Evolutionary conservation across 345 rosid genomes (phyloP).

Genomic region (Nasturtium officinale): DNA sequence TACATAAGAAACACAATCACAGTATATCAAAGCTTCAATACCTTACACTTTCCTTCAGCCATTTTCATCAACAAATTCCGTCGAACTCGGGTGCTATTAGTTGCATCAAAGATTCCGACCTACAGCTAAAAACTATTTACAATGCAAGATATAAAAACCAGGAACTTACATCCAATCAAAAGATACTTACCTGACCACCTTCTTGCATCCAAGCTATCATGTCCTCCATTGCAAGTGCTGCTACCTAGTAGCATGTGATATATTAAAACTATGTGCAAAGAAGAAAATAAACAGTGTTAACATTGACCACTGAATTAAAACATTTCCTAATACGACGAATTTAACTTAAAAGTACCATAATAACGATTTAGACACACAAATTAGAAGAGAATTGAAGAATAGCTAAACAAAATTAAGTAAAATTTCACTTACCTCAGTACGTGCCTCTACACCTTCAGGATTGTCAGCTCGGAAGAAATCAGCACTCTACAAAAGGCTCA

Average conservation of each 20-base stretch:
- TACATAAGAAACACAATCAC: constrained; percentile 18
- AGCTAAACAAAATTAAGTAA: constrained; percentile 17
- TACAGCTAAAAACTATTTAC: constrained; percentile 44
- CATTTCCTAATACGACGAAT: constrained; percentile 31
- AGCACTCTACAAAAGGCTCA: constrained; percentile 69
- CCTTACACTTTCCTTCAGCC: constrained; percentile 99
- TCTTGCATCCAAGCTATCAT: constrained; percentile 99
- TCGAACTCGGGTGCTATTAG: constrained; percentile 79
- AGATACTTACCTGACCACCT: constrained; percentile 90
- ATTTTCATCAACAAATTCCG: constrained; percentile 99
- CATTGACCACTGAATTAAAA: constrained; percentile 41
- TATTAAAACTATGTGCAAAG: constrained; percentile 77
- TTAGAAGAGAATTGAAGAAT: constrained; percentile 15
- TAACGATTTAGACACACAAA: constrained; percentile 6
- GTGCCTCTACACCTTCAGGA: constrained; percentile 97
- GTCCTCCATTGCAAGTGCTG: constrained; percentile 99
- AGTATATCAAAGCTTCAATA: constrained; percentile 39
- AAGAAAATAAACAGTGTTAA: constrained; percentile 54
- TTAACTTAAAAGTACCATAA: constrained; percentile 24
- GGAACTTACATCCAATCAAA: constrained; percentile 5
- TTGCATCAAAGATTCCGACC: constrained; percentile 99
- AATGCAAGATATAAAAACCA: constrained; percentile 29
- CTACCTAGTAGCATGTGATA: constrained; percentile 92
- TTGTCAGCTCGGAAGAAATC: constrained; percentile 98
- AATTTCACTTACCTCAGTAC: constrained; percentile 75